Evolutionary conservation across 2,329 filamentous ascomycete genomes (phyloP).

Genomic region (Talaromyces sp.): DNA sequence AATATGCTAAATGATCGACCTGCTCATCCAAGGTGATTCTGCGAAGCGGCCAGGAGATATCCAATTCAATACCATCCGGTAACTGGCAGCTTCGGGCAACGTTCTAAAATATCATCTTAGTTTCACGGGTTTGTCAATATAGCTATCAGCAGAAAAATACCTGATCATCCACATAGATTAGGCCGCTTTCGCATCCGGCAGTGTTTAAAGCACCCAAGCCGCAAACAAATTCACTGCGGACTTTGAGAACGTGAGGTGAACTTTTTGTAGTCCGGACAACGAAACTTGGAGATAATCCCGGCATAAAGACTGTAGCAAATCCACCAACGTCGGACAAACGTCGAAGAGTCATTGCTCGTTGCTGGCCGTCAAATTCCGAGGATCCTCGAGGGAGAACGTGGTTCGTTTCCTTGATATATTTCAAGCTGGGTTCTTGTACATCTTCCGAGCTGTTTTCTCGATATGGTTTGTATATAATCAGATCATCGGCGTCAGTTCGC

Average conservation of each 20-base stretch:
- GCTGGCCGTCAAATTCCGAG: constrained; percentile 30
- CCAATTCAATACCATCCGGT: constrained; percentile 62
- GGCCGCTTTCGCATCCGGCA: constrained; percentile 70
- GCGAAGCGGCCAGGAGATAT: constrained; percentile 69
- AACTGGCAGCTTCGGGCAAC: constrained; percentile 69
- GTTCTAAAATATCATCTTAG: constrained; percentile 42
- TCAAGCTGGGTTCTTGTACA: constrained; percentile 41
- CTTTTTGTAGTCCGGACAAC: constrained; percentile 77
- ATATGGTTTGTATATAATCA: constrained; percentile 83
- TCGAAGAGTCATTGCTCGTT: constrained; percentile 40
- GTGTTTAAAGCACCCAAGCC: constrained; percentile 74
- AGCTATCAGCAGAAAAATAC: constrained; percentile 22
- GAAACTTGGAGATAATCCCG: constrained; percentile 74
- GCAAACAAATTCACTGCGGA: constrained; percentile 64
- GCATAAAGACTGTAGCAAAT: constrained; percentile 76
- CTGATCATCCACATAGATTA: constrained; percentile 69
- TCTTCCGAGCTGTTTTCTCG: constrained; percentile 31
- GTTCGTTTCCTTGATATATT: constrained; percentile 73
- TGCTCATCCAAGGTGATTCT: constrained; percentile 68
- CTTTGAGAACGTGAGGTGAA: constrained; percentile 65
- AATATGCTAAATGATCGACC: constrained; percentile 69
- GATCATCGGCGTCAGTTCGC: constrained; percentile 72
- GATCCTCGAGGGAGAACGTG: constrained; percentile 58
- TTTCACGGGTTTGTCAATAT: constrained; percentile 7
- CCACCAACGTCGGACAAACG: constrained; percentile 56